A percentile compares a stretch with the other conserved stretches of the same genome.
These are phyloP conservation scores for Plectosphaerella cucumerina DNA, from an alignment of 2,329 filamentous ascomycete genomes.

Conservation along the genomic window DNA sequence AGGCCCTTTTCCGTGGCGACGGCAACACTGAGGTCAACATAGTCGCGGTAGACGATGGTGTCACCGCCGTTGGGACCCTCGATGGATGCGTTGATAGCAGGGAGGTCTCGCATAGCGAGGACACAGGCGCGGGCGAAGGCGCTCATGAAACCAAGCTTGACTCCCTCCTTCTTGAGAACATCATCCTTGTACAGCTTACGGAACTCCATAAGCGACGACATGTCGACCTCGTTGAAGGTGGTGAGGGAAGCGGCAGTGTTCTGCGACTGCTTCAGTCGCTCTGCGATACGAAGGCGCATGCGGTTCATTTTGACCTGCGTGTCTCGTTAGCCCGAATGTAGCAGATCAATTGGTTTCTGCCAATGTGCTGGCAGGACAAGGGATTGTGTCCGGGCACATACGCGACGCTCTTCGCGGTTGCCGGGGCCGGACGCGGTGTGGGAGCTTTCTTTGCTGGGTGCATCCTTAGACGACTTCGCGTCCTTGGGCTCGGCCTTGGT, in stretches of 20 bases:
- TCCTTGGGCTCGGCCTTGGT: conserved; percentile 34
- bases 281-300: conserved; percentile 95
- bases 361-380: no score
- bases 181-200: conserved; percentile 97
- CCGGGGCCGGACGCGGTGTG: conserved; percentile 48
- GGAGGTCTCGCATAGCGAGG: conserved; percentile 92
- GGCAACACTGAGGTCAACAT: conserved; percentile 95
- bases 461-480: conserved; percentile 16
- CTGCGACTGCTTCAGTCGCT: conserved; percentile 97
- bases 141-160: conserved; percentile 99
- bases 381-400: no score
- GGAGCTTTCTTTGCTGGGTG: conserved; percentile 6
- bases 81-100: conserved; percentile 92
- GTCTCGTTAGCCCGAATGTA: background rate
- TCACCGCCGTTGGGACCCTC: conserved; percentile 93
- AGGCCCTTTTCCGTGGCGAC: conserved; percentile 97
- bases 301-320: conserved; percentile 98
- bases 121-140: conserved; percentile 89
- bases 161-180: conserved; percentile 88
- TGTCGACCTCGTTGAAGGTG: conserved; percentile 99
- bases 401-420: conserved; percentile 80
- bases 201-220: conserved; percentile 97
- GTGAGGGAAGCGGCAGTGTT: conserved; percentile 96
- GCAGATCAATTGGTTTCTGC: no score
- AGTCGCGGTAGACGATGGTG: conserved; percentile 97